Percentiles rank a stretch among this genome's conserved stretches.
Evolutionary conservation across 2,329 filamentous ascomycete genomes (phyloP).

Genomic region (Paraconiothyrium brasiliense): DNA sequence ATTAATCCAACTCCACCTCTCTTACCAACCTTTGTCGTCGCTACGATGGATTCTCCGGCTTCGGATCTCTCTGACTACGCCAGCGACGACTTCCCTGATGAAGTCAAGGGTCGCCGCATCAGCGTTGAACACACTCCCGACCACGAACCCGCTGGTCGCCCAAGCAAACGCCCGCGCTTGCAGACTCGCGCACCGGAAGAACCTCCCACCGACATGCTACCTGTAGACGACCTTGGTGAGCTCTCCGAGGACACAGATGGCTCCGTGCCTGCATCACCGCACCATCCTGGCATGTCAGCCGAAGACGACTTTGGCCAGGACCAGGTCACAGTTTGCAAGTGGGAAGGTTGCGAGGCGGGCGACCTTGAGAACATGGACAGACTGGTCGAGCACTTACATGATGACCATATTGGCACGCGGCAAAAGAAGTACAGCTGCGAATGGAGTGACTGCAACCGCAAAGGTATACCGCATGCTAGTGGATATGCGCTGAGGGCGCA

Average conservation of each 20-base stretch:
- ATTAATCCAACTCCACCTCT: slow-evolving; percentile 3
- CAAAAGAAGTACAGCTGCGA: slow-evolving; percentile 99
- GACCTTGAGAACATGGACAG: slow-evolving; percentile 62
- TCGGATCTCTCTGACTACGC: slow-evolving; percentile 72
- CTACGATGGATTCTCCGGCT: slow-evolving; percentile 62
- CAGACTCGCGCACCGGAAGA: slow-evolving; percentile 47
- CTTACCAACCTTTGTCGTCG: slow-evolving; percentile 1
- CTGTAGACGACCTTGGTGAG: slow-evolving; percentile 61
- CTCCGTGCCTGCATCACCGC: slow-evolving; percentile 68
- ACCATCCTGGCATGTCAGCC: slow-evolving; percentile 52
- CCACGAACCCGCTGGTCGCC: slow-evolving; percentile 55
- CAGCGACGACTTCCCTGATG: slow-evolving; percentile 70
- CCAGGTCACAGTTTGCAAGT: slow-evolving; percentile 59
- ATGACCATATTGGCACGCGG: slow-evolving; percentile 90
- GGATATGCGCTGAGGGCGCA: slow-evolving; percentile 96
- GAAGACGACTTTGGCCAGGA: slow-evolving; percentile 56
- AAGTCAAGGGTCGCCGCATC: slow-evolving; percentile 60
- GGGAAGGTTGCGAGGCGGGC: slow-evolving; percentile 61
- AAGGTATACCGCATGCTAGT: slow-evolving; percentile 90
- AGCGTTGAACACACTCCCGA: slow-evolving; percentile 54
- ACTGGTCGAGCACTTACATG: slow-evolving; percentile 69
- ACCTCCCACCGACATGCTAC: slow-evolving; percentile 34
- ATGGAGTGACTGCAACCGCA: slow-evolving; percentile 88
- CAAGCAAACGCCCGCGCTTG: slow-evolving; percentile 49
- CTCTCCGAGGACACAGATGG: slow-evolving; percentile 92